Evolutionary conservation across 306 rosid species (phyloP), one percentile per base, ranked within the genome.

Genomic region (Macrotyloma uniflorum): DNA sequence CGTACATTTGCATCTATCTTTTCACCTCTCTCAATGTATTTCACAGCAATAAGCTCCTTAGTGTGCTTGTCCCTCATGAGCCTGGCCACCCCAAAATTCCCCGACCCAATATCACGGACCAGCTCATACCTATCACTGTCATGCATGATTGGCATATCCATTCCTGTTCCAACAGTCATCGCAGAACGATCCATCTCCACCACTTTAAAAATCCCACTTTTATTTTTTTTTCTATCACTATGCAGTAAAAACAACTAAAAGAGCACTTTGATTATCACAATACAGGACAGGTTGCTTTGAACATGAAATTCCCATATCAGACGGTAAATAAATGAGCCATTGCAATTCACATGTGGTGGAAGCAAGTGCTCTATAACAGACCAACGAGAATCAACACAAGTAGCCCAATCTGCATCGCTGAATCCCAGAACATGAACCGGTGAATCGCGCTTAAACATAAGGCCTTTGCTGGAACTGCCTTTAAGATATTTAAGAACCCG

Each of bases 11-110:
- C 98, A 88, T 94, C 98, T 67, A 94, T 94, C 98, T 92, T 94
- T 79, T 90, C 98, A 86, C 98, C 98, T 90, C 98, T 88, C 93
- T 94, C 97, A 82, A 94, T 92, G 86, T 94, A 94, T 83, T 94
- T 92, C 26, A 90, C 97, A 20, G 98, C 98, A 75, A 92, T 97
- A 68, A 89, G 97, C 83, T 94, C 95, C 13, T 86, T 88, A 15
- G 91, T 94, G 71, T 89, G 93, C 79, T 88, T 92, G 67, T 94
- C 98, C 75, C 93, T 90, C 95, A 94, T 90, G 73, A 90, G 87
- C 86, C 97, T 88, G 0, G 98, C 97, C 14, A 94, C 95, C 28
- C 98, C 98, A 43, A 94, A 94, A 87, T 94, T 92, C 0, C 98
- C 98, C n/a, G 97, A 88, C 49, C 97, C 98, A 75, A 94, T 94